Evolutionary conservation across 441 rosid species (phyloP).

Genomic region (Flueggea neowawraea): DNA sequence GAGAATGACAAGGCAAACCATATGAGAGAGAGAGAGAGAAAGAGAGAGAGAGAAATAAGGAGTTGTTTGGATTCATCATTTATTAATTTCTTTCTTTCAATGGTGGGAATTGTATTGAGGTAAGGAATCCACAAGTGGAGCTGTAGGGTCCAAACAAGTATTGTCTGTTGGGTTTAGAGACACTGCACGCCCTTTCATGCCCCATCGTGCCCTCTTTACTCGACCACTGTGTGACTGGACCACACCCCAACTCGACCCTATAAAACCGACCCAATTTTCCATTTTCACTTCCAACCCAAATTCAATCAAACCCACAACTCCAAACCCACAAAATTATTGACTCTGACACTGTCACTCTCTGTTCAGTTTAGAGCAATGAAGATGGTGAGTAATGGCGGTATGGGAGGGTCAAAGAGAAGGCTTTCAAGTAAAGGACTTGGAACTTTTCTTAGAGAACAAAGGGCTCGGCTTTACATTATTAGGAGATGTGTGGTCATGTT

Average conservation of each 20-base stretch:
- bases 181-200: constrained; percentile 70
- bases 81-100: neutral
- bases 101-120: neutral
- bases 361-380: constrained; percentile 34
- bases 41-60: constrained; percentile 1
- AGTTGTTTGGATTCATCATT: constrained; percentile 7
- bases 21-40: constrained; percentile 2
- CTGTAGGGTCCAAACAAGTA: constrained; percentile 29
- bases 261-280: constrained; percentile 1
- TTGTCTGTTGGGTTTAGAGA: constrained; percentile 63
- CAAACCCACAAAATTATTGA: neutral
- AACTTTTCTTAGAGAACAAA: constrained; percentile 76
- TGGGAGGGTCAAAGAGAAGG: constrained; percentile 79
- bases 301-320: neutral
- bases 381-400: constrained; percentile 40
- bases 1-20: constrained; percentile 21
- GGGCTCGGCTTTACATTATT: constrained; percentile 86
- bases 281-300: neutral
- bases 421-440: constrained; percentile 76
- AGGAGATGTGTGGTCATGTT: constrained; percentile 97
- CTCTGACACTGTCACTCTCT: neutral
- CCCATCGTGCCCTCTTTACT: constrained; percentile 65
- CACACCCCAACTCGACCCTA: constrained; percentile 20
- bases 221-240: constrained; percentile 51
- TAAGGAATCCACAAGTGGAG: constrained; percentile 29